phyloP scores from a whole-genome alignment of 202 grass and related monocot genomes.

The Schoenoplectus triqueter region DNA sequence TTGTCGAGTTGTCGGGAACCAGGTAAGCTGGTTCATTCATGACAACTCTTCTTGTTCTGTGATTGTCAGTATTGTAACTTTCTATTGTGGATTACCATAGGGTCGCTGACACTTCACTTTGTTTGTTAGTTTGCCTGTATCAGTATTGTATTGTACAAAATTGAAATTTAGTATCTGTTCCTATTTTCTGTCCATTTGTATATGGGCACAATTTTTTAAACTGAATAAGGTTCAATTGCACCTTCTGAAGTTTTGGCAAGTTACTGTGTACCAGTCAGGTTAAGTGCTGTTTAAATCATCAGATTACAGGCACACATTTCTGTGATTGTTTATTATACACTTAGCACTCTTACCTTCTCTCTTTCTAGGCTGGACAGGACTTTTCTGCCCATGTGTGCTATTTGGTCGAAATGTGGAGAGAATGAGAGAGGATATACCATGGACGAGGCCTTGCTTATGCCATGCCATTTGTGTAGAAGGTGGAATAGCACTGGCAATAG shows the following conservation, averaged over 20 bases:
- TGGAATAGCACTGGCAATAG: constrained; percentile 73
- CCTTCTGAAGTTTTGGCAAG: background rate
- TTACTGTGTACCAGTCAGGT: constrained; percentile 6
- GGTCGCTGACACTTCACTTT: background rate
- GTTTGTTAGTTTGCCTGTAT: background rate
- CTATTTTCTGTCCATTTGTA: constrained; percentile 16
- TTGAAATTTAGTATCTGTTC: background rate
- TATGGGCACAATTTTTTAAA: background rate
- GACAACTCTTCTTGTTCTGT: background rate
- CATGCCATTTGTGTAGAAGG: constrained; percentile 87
- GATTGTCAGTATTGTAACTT: background rate
- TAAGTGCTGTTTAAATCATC: background rate
- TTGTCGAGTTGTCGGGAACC: background rate
- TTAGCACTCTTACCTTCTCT: background rate
- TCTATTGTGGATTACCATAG: background rate
- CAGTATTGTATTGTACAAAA: background rate
- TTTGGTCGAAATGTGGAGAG: constrained; percentile 89
- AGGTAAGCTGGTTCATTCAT: background rate
- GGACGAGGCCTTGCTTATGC: constrained; percentile 77
- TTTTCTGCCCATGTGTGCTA: constrained; percentile 84
- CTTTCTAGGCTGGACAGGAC: constrained; percentile 68
- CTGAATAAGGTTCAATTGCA: background rate
- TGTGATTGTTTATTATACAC: background rate
- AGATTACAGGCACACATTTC: background rate
- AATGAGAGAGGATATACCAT: constrained; percentile 78